Evolutionary conservation across 1,284 basidiomycete genomes (phyloP).

Genomic region (Moesziomyces sp.): DNA sequence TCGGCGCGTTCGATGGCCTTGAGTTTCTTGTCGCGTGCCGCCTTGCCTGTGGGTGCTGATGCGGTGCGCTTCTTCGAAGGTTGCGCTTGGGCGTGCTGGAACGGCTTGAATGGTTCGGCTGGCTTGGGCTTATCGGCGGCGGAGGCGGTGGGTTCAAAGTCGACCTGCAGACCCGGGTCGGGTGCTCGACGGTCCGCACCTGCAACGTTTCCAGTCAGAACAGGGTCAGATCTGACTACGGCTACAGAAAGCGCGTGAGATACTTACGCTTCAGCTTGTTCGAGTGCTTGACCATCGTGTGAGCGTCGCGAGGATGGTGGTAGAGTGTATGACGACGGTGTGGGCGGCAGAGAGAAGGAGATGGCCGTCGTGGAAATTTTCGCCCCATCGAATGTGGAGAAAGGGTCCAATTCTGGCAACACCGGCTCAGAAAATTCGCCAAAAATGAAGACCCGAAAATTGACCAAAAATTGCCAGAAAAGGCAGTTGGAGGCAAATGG

Average conservation of each 20-base stretch:
- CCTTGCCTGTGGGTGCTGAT: constrained; percentile 12
- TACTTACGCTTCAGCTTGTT: constrained; percentile 31
- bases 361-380: not conserved
- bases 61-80: constrained; percentile 6
- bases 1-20: constrained; percentile 50
- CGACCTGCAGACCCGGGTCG: constrained; percentile 31
- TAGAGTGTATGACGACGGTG: not conserved
- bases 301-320: not conserved
- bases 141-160: constrained; percentile 19
- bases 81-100: constrained; percentile 27
- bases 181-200: constrained; percentile 38
- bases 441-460: too few species aligned
- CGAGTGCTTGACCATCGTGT: constrained; percentile 37
- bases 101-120: constrained; percentile 25
- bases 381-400: too few species aligned
- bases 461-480: too few species aligned
- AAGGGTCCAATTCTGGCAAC: too few species aligned
- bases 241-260: too few species aligned
- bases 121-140: constrained; percentile 1
- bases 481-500: too few species aligned
- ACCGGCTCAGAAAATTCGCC: too few species aligned
- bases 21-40: constrained; percentile 31
- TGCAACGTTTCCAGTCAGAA: not conserved
- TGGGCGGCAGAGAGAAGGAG: not conserved
- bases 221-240: too few species aligned